A percentile compares a stretch with the other conserved stretches of the same genome.
Evolutionary conservation across 2,329 filamentous ascomycete genomes (phyloP).

Genomic region (Zalaria sp.): DNA sequence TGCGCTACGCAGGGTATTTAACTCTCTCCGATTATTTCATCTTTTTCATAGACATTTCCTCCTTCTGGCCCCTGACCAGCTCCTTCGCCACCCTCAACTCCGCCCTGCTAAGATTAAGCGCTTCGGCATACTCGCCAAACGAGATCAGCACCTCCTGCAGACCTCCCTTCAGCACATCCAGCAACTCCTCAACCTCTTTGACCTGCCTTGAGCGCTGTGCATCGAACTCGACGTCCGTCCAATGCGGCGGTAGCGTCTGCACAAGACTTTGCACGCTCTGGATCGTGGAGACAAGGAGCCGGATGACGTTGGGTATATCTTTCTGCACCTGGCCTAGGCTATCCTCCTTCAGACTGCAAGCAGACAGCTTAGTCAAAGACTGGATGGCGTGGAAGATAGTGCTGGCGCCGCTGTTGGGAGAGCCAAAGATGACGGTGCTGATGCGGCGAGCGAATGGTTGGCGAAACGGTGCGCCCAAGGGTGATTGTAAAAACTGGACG

Average conservation of each 20-base stretch:
- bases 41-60: conserved; percentile 5
- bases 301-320: conserved; percentile 62
- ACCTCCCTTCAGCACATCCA: conserved; percentile 49
- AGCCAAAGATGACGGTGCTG: conserved; percentile 54
- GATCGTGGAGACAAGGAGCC: conserved; percentile 56
- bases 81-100: conserved; percentile 66
- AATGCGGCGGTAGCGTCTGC: conserved; percentile 47
- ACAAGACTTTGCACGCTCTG: conserved; percentile 56
- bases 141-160: conserved; percentile 51
- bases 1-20: too few species aligned
- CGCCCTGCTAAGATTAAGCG: conserved; percentile 52
- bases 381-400: conserved; percentile 57
- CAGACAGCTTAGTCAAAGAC: conserved; percentile 48
- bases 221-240: conserved; percentile 59
- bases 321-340: conserved; percentile 73
- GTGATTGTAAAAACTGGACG: conserved; percentile 33
- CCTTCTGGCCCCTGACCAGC: conserved; percentile 20
- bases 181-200: conserved; percentile 56
- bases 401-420: conserved; percentile 55
- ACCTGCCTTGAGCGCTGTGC: conserved; percentile 24
- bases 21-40: too few species aligned
- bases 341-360: conserved; percentile 67
- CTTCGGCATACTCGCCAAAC: conserved; percentile 61
- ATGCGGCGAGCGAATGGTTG: conserved; percentile 54
- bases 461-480: conserved; percentile 54